phyloP scores from a whole-genome alignment of 1,284 basidiomycete species.

The Ceraceosorus bombacis region DNA sequence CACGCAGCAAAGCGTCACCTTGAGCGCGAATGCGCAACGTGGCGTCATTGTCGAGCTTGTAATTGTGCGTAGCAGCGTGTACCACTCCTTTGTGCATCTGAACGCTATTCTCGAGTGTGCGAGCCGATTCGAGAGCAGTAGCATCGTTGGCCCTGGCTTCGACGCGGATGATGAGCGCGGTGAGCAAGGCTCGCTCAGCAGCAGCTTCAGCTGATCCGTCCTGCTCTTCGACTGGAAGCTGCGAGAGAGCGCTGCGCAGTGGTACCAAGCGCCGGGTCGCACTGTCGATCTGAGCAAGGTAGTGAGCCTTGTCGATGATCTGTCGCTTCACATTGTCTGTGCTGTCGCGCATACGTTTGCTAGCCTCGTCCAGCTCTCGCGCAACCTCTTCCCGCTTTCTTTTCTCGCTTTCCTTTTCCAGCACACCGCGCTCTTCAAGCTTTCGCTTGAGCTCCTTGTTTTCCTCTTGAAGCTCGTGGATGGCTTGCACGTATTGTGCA shows the following conservation, averaged over 20 bases:
- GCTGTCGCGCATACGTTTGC: constrained; percentile 63
- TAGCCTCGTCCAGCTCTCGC: constrained; percentile 60
- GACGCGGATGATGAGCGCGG: constrained; percentile 63
- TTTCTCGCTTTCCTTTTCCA: constrained; percentile 53
- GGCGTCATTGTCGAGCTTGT: constrained; percentile 67
- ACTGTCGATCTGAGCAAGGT: constrained; percentile 64
- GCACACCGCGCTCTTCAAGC: constrained; percentile 56
- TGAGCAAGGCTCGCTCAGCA: constrained; percentile 66
- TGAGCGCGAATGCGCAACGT: constrained; percentile 67
- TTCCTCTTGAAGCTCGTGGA: constrained; percentile 74
- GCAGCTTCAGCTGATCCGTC: constrained; percentile 52
- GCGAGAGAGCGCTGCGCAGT: constrained; percentile 61
- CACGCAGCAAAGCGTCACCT: constrained; percentile 60
- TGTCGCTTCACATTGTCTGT: constrained; percentile 47
- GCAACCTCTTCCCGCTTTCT: constrained; percentile 54
- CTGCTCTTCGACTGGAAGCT: constrained; percentile 54
- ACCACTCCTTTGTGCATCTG: constrained; percentile 76
- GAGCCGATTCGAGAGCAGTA: constrained; percentile 58
- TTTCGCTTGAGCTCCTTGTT: constrained; percentile 77
- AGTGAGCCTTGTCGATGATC: constrained; percentile 56
- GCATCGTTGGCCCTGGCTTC: constrained; percentile 63
- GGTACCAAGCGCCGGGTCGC: constrained; percentile 65
- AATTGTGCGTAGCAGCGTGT: constrained; percentile 68
- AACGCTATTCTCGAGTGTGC: constrained; percentile 65
- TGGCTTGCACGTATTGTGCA: constrained; percentile 65